phyloP scores from a whole-genome alignment of 192 early-diverging fungal genomes.

The Dispira parvispora region DNA sequence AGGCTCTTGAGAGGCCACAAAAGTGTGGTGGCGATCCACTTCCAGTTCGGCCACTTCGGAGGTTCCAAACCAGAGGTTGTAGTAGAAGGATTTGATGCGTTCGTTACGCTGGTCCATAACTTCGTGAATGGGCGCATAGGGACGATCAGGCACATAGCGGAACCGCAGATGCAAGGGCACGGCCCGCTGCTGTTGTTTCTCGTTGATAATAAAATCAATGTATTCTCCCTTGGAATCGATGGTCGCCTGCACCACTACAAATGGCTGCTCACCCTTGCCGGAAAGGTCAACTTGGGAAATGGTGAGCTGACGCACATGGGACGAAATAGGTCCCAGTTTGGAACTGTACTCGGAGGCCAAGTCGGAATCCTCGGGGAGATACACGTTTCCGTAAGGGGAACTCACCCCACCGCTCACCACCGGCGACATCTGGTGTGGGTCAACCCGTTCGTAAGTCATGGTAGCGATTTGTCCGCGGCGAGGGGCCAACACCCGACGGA shows the following conservation, averaged over 20 bases:
- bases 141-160: constrained; percentile 57
- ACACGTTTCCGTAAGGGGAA: constrained; percentile 1
- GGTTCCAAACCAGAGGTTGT: constrained; percentile 58
- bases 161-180: constrained; percentile 70
- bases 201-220: constrained; percentile 45
- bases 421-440: neutral
- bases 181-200: constrained; percentile 34
- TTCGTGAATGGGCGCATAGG: constrained; percentile 15
- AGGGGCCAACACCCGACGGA: constrained; percentile 43
- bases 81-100: constrained; percentile 76
- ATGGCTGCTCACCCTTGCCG: constrained; percentile 26
- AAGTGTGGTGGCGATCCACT: constrained; percentile 43
- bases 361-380: constrained; percentile 3
- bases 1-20: constrained; percentile 39
- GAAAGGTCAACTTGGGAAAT: constrained; percentile 36
- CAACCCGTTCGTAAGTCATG: constrained; percentile 17
- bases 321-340: neutral
- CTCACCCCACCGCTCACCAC: neutral
- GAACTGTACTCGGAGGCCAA: constrained; percentile 6
- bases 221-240: constrained; percentile 24
- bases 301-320: constrained; percentile 17
- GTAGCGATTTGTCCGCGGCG: constrained; percentile 36
- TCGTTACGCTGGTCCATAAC: constrained; percentile 48
- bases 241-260: constrained; percentile 30
- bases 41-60: constrained; percentile 29